These are phyloP conservation scores for Sphaerulina vaccinii DNA, from an alignment of 2,329 filamentous ascomycete species.

Conservation along the genomic window DNA sequence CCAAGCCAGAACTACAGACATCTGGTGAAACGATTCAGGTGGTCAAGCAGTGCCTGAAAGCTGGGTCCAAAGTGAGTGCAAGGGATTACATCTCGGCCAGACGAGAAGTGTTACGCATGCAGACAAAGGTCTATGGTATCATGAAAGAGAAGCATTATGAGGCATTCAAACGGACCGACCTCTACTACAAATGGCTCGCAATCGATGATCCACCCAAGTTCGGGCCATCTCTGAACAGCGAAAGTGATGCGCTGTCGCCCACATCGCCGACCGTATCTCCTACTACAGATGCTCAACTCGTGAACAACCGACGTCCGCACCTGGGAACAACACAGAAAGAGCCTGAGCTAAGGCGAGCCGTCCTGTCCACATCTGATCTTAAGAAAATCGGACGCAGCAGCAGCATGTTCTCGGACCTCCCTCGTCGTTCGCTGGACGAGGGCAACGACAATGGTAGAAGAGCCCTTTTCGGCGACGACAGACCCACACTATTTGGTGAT, in stretches of 20 bases:
- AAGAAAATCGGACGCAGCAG: constrained; percentile 38
- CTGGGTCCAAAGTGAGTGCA: constrained; percentile 72
- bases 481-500: constrained; percentile 66
- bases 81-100: constrained; percentile 81
- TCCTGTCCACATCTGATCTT: constrained; percentile 61
- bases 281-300: constrained; percentile 16
- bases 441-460: constrained; percentile 45
- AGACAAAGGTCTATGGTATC: constrained; percentile 78
- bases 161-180: constrained; percentile 84
- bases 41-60: constrained; percentile 75
- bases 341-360: constrained; percentile 57
- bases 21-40: constrained; percentile 65
- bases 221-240: constrained; percentile 26
- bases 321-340: constrained; percentile 28
- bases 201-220: constrained; percentile 64
- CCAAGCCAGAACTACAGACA: constrained; percentile 76
- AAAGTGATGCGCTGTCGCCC: constrained; percentile 18
- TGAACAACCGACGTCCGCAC: constrained; percentile 26
- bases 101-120: constrained; percentile 74
- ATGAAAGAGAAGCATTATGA: constrained; percentile 80
- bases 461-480: constrained; percentile 75
- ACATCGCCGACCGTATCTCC: neutral
- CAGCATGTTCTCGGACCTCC: constrained; percentile 19
- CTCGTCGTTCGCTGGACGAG: constrained; percentile 71
- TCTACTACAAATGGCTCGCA: constrained; percentile 94